These are phyloP conservation scores for Crithidia thermophila DNA, from an alignment of 208 protist genomes.

Conservation along the genomic window DNA sequence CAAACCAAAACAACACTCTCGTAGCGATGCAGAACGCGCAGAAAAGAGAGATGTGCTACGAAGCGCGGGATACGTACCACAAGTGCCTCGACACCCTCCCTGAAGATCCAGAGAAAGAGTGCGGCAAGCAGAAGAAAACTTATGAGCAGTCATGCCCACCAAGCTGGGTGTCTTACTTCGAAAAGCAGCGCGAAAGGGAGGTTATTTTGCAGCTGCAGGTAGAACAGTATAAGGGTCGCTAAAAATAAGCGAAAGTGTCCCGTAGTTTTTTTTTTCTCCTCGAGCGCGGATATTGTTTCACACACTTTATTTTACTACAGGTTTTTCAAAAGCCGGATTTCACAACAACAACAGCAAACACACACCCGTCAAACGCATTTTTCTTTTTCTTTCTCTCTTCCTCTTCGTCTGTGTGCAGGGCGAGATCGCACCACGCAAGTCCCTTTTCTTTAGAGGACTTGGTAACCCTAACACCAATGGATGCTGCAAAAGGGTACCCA, in stretches of 20 bases:
- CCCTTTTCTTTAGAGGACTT: too few species aligned
- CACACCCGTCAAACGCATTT: constrained; percentile 2
- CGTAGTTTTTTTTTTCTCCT: not conserved
- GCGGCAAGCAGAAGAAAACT: constrained; percentile 39
- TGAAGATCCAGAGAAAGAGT: constrained; percentile 69
- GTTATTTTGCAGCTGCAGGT: constrained; percentile 81
- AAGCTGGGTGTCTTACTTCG: constrained; percentile 84
- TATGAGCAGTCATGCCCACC: constrained; percentile 64
- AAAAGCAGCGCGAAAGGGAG: constrained; percentile 83
- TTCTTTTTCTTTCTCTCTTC: constrained; percentile 7
- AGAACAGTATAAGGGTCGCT: constrained; percentile 55
- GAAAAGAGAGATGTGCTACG: constrained; percentile 81
- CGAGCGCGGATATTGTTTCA: too few species aligned
- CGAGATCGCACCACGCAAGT: too few species aligned
- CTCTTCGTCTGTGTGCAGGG: too few species aligned
- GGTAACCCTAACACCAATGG: too few species aligned
- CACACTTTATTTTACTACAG: too few species aligned
- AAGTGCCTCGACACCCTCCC: constrained; percentile 80
- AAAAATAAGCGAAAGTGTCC: not conserved
- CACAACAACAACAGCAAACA: too few species aligned
- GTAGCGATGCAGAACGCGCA: constrained; percentile 69
- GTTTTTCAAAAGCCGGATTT: too few species aligned
- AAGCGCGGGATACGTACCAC: constrained; percentile 71
- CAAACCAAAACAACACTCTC: not conserved
- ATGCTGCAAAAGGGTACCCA: too few species aligned